Base-by-base conservation (phyloP, 2,329 filamentous ascomycete genomes). In the Hypoxylon sp. region DNA sequence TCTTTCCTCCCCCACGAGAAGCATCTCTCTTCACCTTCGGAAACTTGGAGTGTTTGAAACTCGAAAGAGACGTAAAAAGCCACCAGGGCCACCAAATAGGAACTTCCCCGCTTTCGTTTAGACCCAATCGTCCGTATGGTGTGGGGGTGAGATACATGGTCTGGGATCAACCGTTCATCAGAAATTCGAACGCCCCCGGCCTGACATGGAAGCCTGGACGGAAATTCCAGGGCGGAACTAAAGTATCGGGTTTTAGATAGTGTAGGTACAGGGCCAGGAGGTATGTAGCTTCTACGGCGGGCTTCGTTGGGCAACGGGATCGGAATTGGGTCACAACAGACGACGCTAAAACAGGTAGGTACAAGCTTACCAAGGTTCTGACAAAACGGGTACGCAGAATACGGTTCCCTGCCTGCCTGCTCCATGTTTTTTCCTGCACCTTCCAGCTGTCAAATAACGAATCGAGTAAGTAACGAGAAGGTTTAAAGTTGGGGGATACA, bases 81-180 rank as follows among this genome's bases (percentile, higher is more conserved):
- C 46, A 58, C 20, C 7, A 61, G 26, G 50, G 54, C 61, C 57
- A 63, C 64, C 65, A 61, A 67, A 63, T 61, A 63, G 67, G 67
- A 68, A 64, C 45, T 68, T 70, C 67, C 65, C 67, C 67, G 67
- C 67, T 68, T 61, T 61, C 52, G 30, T 45, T 44, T 51, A 55
- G 50, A 65, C 54, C 65, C 65, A 65, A 68, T 65, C 54, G 49
- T 51, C 50, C 49, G 46, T 66, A 36, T 52, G 40, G 14, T 68
- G 55, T 65, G 62, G 62, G 65, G 61, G 38, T 22, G 44, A 56
- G 42, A 54, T 53, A 46, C 46, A 55, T 50, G 53, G 58, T 55
- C 51, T 48, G 26, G 60, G 64, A 60, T 64, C 56, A 54, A 61
- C 40, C 40, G 60, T n/a, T n/a, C n/a, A n/a, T n/a, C n/a, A n/a